These are phyloP conservation scores for Euphorbia lathyris DNA, from an alignment of 345 rosid genomes.

Conservation along the genomic window DNA sequence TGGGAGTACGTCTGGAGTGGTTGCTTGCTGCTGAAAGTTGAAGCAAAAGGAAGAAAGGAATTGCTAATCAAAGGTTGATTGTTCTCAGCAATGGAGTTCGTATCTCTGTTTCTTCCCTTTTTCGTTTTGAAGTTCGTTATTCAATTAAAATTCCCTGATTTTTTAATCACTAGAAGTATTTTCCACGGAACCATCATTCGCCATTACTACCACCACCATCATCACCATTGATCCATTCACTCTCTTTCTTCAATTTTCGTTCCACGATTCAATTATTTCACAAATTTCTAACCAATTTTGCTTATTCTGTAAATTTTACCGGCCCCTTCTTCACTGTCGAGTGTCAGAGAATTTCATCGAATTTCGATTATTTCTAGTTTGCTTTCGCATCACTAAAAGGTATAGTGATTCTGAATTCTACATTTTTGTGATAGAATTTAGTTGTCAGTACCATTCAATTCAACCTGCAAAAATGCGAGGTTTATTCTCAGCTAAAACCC, in stretches of 20 bases:
- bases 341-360: background rate
- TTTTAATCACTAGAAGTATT: slow-evolving; percentile 40
- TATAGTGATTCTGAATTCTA: background rate
- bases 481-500: slow-evolving; percentile 26
- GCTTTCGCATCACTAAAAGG: background rate
- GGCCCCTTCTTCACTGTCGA: background rate
- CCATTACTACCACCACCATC: slow-evolving; percentile 19
- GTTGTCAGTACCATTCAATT: background rate
- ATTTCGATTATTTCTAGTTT: background rate
- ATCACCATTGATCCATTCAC: slow-evolving; percentile 6
- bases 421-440: background rate
- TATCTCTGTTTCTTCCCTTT: slow-evolving; percentile 45
- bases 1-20: background rate
- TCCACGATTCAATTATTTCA: background rate
- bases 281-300: background rate
- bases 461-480: slow-evolving; percentile 29
- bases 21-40: background rate
- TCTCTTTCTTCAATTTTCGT: background rate
- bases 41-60: slow-evolving; percentile 9
- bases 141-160: slow-evolving; percentile 42
- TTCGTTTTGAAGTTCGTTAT: slow-evolving; percentile 46
- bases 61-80: background rate
- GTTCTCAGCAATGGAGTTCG: slow-evolving; percentile 29
- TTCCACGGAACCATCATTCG: slow-evolving; percentile 38
- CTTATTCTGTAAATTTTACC: background rate